Conservation (phyloP, 768 basidiomycete genomes). For the Dentipellis sp. region DNA sequence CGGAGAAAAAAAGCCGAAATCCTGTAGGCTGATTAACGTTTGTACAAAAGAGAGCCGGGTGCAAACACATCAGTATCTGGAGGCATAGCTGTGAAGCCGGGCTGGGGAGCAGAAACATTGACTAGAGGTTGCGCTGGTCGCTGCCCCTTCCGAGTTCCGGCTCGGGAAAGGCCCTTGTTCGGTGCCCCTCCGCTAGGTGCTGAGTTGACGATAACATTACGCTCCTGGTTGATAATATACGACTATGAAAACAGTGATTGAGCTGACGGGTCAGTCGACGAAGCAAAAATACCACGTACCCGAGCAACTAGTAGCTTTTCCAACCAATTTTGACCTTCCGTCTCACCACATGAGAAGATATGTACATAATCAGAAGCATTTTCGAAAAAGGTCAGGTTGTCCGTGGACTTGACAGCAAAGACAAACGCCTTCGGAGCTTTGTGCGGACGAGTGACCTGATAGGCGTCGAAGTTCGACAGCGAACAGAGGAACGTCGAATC, state of each 20-base stretch:
- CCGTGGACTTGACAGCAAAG: constrained; percentile 85
- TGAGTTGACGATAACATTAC: constrained; percentile 52
- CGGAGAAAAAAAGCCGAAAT: constrained; percentile 17
- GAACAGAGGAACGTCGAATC: constrained; percentile 79
- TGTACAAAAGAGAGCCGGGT: constrained; percentile 65
- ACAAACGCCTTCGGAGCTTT: constrained; percentile 80
- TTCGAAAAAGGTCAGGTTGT: constrained; percentile 81
- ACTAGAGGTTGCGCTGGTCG: constrained; percentile 40
- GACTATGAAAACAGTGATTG: constrained; percentile 36
- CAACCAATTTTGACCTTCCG: constrained; percentile 70
- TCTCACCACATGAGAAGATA: constrained; percentile 68
- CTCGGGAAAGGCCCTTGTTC: constrained; percentile 27
- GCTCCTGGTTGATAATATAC: constrained; percentile 75
- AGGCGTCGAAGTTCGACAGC: constrained; percentile 83
- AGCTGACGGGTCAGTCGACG: background rate
- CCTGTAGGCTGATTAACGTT: constrained; percentile 25
- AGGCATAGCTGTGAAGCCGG: constrained; percentile 18
- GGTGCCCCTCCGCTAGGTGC: constrained; percentile 7
- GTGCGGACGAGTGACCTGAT: constrained; percentile 64
- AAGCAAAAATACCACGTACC: constrained; percentile 35
- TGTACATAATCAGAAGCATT: constrained; percentile 83
- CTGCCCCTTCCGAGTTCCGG: constrained; percentile 28
- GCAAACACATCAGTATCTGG: constrained; percentile 46
- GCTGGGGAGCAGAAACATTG: constrained; percentile 31
- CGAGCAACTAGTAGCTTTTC: constrained; percentile 75